Conservation (phyloP, 2,329 filamentous ascomycete genomes). For the Exophiala sp. region DNA sequence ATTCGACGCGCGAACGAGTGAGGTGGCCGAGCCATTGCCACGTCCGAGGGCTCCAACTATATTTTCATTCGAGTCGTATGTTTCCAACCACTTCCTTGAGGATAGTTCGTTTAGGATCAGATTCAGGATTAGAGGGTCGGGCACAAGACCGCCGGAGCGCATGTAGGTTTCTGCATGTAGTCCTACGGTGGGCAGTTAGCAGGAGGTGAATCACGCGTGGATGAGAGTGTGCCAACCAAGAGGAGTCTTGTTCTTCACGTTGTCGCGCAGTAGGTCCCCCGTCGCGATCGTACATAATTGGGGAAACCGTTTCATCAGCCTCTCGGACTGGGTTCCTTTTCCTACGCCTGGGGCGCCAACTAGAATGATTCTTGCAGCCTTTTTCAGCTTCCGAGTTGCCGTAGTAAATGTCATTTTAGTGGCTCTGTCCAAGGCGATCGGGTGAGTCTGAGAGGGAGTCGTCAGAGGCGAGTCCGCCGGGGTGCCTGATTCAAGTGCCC, state of each 20-base stretch:
- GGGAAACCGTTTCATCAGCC: slow-evolving; percentile 77
- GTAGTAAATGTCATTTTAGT: slow-evolving; percentile 26
- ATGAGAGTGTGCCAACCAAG: slow-evolving; percentile 55
- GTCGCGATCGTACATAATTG: slow-evolving; percentile 89
- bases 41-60: slow-evolving; percentile 35
- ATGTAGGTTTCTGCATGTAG: slow-evolving; percentile 87
- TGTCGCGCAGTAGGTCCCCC: slow-evolving; percentile 82
- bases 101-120: slow-evolving; percentile 87
- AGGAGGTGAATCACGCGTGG: neutral
- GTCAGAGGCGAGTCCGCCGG: slow-evolving; percentile 1
- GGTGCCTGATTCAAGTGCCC: slow-evolving; percentile 12
- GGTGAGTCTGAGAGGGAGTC: neutral
- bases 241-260: slow-evolving; percentile 82
- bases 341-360: slow-evolving; percentile 94
- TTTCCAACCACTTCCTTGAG: slow-evolving; percentile 73
- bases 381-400: slow-evolving; percentile 53
- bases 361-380: slow-evolving; percentile 86
- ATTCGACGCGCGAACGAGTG: slow-evolving; percentile 43
- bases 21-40: slow-evolving; percentile 38
- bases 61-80: slow-evolving; percentile 34
- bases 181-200: slow-evolving; percentile 48
- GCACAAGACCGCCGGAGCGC: slow-evolving; percentile 80
- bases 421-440: neutral
- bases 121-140: slow-evolving; percentile 83
- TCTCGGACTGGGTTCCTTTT: slow-evolving; percentile 91